Evolutionary conservation across 371 early-diverging fungal genomes (phyloP).

Genomic region (Coemansia sp.): DNA sequence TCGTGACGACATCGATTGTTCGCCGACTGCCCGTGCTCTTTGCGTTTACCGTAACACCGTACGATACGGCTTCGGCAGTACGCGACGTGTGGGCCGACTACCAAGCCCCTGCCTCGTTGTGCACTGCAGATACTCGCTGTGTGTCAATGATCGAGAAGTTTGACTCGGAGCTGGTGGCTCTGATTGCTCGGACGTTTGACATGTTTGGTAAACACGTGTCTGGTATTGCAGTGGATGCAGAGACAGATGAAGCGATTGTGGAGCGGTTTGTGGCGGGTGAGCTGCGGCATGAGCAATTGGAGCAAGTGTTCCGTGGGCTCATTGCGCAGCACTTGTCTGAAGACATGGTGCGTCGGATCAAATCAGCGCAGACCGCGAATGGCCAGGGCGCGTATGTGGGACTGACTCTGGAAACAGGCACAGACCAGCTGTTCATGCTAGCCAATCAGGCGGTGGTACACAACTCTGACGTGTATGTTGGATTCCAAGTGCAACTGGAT

Average conservation of each 20-base stretch:
- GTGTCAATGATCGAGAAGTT: neutral
- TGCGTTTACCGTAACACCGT: constrained; percentile 5
- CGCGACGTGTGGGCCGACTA: constrained; percentile 3
- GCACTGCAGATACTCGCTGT: neutral
- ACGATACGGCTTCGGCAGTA: neutral
- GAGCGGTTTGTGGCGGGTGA: neutral
- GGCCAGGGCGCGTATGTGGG: constrained; percentile 34
- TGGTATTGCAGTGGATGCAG: neutral
- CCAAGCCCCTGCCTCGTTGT: too few relatives aligned
- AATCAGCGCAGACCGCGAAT: neutral
- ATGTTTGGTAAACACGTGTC: neutral
- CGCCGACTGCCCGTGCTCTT: constrained; percentile 13
- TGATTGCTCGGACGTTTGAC: neutral
- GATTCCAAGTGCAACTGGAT: constrained; percentile 99
- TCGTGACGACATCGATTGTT: constrained; percentile 1
- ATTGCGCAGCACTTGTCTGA: neutral
- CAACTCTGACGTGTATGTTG: constrained; percentile 94
- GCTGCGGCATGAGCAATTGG: neutral
- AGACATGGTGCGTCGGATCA: neutral
- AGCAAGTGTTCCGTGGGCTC: neutral
- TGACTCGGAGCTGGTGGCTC: constrained; percentile 2
- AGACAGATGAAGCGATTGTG: neutral
- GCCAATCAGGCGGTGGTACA: constrained; percentile 29
- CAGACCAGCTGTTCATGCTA: constrained; percentile 31
- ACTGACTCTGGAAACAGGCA: constrained; percentile 20